Evolutionary conservation across 1,139 yeast genomes (phyloP), one percentile per base, ranked within the genome.

Genomic region (Geotrichum carabidarum): DNA sequence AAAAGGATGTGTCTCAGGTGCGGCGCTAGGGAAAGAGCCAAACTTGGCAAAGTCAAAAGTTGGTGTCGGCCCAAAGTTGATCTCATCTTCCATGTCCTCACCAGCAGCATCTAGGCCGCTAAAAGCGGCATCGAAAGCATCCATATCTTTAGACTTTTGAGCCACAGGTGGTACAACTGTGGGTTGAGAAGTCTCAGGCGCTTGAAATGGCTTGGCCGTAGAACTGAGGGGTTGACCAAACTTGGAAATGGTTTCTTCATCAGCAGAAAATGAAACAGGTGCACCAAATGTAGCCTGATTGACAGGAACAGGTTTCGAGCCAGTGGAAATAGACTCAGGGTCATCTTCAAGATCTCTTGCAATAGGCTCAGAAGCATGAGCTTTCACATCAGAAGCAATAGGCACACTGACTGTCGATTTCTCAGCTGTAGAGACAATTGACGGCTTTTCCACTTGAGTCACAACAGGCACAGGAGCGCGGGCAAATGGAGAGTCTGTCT

Each of bases 291-390:
- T 9, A 31, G 38, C 40, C 31, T 32, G 8, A 34, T 14, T 44
- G 5, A 17, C 35, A 32, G 37, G 14, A 34, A 11, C 43, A 12
- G 14, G 5, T 22, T 22, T 30, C 9, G 57, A 50, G 35, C 53
- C 46, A 27, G 48, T 38, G 18, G 59, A 50, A 11, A 48, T 43
- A 8, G 55, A 41, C 27, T 22, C 27, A 22, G 27, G 5, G 5
- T 3, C 27, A 22, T 22, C 27, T 5, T 22, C 5, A 5, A 22
- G 27, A 3, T 22, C 27, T 3, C 4, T 5, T 22, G 27, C 27
- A 22, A 22, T 22, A 5, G 27, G 27, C 27, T 22, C 27, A 22
- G 27, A 5, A 22, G 27, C 27, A 22, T 22, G 27, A 22, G 4
- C 4, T 22, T 22, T 3, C 27, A 22, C 4, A 22, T 22, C 27